Evolutionary conservation across 2,329 filamentous ascomycete genomes (phyloP), one percentile per base, ranked within the genome.

Genomic region (Dothistroma pini): DNA sequence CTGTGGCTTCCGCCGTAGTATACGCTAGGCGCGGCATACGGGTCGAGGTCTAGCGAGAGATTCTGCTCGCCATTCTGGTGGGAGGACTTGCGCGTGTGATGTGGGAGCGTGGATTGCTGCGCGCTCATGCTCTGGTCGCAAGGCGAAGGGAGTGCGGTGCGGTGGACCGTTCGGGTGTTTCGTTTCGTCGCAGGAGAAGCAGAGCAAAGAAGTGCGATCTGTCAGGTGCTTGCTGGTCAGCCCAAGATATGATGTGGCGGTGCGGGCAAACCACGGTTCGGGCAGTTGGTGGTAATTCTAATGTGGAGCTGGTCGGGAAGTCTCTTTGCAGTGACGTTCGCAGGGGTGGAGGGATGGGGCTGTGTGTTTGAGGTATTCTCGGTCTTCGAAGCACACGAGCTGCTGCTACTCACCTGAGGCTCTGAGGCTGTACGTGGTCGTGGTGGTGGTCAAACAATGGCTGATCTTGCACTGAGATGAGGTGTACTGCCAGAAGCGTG

Each of bases 1-100:
- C 75, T 72, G 64, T 81, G 77, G 61, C 79, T 78, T 56, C 81
- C 77, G 66, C 84, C 83, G 75, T 87, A 87, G 74, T 87, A 87
- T 65, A 85, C 75, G 63, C 83, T 79, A 9, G 84, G 79, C 44
- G 83, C 77, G 41, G 84, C 83, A 69, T 81, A 83, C 5, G 85
- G 84, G 72, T 87, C 84, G 66, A 79, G 70, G 60, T 76, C 75
- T 56, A 70, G 65, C 16, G 68, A 67, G 57, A 62, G 59, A 29
- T 56, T 63, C 51, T 59, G 62, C 29, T 59, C 41, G 38, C 41
- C 57, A 53, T 47, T 54, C 21, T 61, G 64, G 21, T 60, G 49
- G 58, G 61, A 48, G 63, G 44, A 41, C 57, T 59, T 51, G 48
- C 48, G 48, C 60, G 60, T 52, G 54, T 66, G 68, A 41, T 66